A percentile compares a stretch with the other conserved stretches of the same genome.
Evolutionary conservation across 805 yeast genomes (phyloP).

Genomic region (Candida mattraensis): DNA sequence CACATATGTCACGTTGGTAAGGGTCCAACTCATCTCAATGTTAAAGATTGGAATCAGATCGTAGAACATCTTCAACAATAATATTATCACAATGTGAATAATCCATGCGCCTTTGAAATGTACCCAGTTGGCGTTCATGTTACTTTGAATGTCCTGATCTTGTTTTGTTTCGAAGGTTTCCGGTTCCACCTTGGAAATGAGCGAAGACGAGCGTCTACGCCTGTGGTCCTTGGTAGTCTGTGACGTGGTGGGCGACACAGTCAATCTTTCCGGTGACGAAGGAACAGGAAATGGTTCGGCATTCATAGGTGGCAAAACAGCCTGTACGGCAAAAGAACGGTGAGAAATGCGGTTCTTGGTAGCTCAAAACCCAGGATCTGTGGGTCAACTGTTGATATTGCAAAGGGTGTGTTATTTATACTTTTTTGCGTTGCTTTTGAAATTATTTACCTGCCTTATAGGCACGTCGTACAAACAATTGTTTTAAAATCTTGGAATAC

Average conservation of each 20-base stretch:
- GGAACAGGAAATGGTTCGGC: constrained; percentile 35
- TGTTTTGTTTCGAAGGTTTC: constrained; percentile 89
- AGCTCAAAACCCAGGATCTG: too few species aligned
- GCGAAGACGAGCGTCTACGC: constrained; percentile 78
- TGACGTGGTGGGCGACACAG: constrained; percentile 36
- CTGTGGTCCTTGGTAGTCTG: constrained; percentile 35
- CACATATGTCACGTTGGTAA: constrained; percentile 87
- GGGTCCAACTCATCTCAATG: constrained; percentile 87
- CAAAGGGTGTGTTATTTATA: too few species aligned
- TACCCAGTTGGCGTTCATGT: constrained; percentile 95
- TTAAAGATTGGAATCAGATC: constrained; percentile 80
- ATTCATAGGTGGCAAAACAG: too few species aligned
- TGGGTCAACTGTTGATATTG: too few species aligned
- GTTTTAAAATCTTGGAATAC: too few species aligned
- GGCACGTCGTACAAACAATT: too few species aligned
- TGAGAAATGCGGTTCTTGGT: background rate
- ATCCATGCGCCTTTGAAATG: constrained; percentile 96
- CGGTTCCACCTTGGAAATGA: constrained; percentile 89
- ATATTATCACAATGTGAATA: constrained; percentile 81
- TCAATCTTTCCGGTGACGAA: constrained; percentile 34
- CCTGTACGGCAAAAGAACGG: constrained; percentile 6
- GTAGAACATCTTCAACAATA: constrained; percentile 70
- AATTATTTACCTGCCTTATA: too few species aligned
- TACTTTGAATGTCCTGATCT: constrained; percentile 86
- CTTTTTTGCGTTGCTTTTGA: too few species aligned